Evolutionary conservation across 1,284 basidiomycete species (phyloP).

Genomic region (Peniophora sp.): DNA sequence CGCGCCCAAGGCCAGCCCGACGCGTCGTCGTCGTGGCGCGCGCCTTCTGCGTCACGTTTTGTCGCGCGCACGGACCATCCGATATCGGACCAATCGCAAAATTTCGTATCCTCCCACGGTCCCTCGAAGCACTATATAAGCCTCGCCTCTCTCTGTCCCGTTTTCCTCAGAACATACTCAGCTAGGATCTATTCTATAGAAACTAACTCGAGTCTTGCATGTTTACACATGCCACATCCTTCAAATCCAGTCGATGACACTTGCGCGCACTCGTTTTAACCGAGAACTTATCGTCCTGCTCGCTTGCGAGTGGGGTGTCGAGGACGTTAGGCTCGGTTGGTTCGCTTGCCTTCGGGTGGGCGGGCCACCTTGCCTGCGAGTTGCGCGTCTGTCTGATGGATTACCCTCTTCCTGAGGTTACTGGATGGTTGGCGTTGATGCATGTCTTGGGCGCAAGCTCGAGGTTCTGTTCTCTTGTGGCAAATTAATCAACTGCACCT

Average conservation of each 20-base stretch:
- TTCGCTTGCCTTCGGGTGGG: constrained; percentile 28
- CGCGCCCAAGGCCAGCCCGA: too few species aligned
- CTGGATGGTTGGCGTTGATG: neutral
- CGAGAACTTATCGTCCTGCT: constrained; percentile 55
- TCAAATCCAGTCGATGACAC: constrained; percentile 76
- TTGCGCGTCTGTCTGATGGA: constrained; percentile 73
- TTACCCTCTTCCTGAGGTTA: constrained; percentile 19
- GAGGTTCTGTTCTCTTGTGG: too few species aligned
- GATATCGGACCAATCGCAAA: neutral
- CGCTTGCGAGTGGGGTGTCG: constrained; percentile 43
- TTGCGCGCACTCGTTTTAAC: constrained; percentile 63
- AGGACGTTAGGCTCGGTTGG: constrained; percentile 63
- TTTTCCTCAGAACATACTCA: constrained; percentile 74
- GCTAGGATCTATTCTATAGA: constrained; percentile 85
- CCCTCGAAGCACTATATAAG: constrained; percentile 31
- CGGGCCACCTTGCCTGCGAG: constrained; percentile 44
- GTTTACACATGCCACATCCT: constrained; percentile 78
- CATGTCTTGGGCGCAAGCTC: too few species aligned
- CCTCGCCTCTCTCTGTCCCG: constrained; percentile 8
- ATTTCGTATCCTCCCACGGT: neutral
- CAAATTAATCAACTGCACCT: too few species aligned
- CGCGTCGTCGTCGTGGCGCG: too few species aligned
- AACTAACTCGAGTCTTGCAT: constrained; percentile 85
- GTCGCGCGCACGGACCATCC: constrained; percentile 17
- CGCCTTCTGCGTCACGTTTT: constrained; percentile 20